Conservation (phyloP, 2,329 filamentous ascomycete species). For the Diaporthe aspalathi region DNA sequence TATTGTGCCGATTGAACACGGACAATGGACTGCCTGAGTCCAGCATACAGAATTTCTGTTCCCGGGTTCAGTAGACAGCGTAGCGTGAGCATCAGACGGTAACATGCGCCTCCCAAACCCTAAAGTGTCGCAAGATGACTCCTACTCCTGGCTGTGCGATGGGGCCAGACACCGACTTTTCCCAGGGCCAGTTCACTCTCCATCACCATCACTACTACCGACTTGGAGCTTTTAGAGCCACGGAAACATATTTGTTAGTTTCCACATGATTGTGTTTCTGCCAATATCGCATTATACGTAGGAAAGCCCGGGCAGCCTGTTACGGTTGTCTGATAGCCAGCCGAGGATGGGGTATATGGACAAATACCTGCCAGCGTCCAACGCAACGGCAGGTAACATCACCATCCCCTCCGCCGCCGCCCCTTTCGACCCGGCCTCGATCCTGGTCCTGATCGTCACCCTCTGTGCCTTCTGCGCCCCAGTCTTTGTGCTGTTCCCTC, state of each 20-base stretch:
- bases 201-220: neutral
- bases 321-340: neutral
- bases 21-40: neutral
- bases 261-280: neutral
- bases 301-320: neutral
- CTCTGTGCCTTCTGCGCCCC: conserved; percentile 64
- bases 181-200: conserved; percentile 2
- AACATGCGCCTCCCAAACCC: conserved; percentile 23
- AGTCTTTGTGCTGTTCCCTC: conserved; percentile 65
- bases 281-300: neutral
- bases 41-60: neutral
- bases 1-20: neutral
- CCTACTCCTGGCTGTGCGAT: conserved; percentile 18
- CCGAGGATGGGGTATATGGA: conserved; percentile 30
- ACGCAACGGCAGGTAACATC: conserved; percentile 27
- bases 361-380: conserved; percentile 12
- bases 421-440: conserved; percentile 44
- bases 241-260: neutral
- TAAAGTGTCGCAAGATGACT: conserved; percentile 30
- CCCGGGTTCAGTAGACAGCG: neutral
- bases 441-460: conserved; percentile 57
- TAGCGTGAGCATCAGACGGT: conserved; percentile 11
- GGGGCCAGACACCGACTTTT: conserved; percentile 1
- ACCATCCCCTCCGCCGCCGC: conserved; percentile 34
- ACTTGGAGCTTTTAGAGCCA: neutral